These are phyloP conservation scores for Candida sakaeoensis DNA, from an alignment of 805 yeast species.

Conservation along the genomic window DNA sequence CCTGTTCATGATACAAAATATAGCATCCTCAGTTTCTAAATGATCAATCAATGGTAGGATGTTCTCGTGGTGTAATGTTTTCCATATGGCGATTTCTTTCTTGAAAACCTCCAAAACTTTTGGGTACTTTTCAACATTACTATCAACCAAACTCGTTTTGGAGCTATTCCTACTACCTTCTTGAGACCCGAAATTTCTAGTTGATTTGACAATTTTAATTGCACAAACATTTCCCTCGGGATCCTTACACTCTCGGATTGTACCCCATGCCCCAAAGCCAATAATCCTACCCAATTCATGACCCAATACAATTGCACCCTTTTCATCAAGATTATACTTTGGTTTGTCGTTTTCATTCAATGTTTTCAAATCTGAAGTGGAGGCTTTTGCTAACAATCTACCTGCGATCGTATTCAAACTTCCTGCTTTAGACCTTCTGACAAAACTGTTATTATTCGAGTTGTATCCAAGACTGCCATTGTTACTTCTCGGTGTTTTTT, in stretches of 20 bases:
- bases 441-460: slow-evolving; percentile 21
- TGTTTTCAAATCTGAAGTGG: slow-evolving; percentile 32
- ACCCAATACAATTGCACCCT: slow-evolving; percentile 63
- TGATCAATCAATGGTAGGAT: slow-evolving; percentile 61
- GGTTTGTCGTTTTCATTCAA: slow-evolving; percentile 19
- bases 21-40: slow-evolving; percentile 56
- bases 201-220: slow-evolving; percentile 53
- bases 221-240: slow-evolving; percentile 43
- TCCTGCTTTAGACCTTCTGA: slow-evolving; percentile 27
- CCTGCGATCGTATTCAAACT: slow-evolving; percentile 39
- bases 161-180: background rate
- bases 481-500: slow-evolving; percentile 14
- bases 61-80: slow-evolving; percentile 56
- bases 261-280: slow-evolving; percentile 91
- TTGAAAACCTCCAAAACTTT: slow-evolving; percentile 56
- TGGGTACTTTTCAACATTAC: slow-evolving; percentile 33
- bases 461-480: slow-evolving; percentile 8
- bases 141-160: background rate
- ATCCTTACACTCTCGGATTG: slow-evolving; percentile 63
- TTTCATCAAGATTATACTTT: slow-evolving; percentile 50
- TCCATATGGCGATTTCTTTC: slow-evolving; percentile 78
- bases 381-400: slow-evolving; percentile 34
- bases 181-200: slow-evolving; percentile 9
- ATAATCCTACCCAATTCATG: slow-evolving; percentile 67
- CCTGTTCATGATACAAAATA: slow-evolving; percentile 69